These are phyloP conservation scores for Canavalia ensiformis DNA, from an alignment of 306 rosid species.

Conservation along the genomic window DNA sequence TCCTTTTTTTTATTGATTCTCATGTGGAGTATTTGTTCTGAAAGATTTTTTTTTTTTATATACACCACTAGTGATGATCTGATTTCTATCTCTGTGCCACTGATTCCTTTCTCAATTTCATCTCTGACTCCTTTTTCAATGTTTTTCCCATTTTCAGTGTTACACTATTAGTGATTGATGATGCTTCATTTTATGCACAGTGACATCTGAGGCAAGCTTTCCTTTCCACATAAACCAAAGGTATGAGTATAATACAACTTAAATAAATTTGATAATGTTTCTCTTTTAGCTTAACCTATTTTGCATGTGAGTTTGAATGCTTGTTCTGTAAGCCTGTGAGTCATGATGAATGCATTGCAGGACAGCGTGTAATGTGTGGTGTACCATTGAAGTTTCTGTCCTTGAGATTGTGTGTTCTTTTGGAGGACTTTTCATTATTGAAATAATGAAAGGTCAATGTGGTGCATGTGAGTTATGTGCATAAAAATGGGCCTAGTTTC, in stretches of 20 bases:
- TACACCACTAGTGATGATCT: neutral
- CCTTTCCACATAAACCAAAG: neutral
- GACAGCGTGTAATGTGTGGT: neutral
- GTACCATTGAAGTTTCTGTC: neutral
- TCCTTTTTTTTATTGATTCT: neutral
- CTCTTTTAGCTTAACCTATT: neutral
- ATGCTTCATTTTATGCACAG: conserved; percentile 27
- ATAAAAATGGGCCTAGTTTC: neutral
- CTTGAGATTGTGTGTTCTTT: neutral
- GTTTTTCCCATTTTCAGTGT: conserved; percentile 4
- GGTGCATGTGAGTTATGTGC: conserved; percentile 2
- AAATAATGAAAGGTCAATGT: conserved; percentile 1
- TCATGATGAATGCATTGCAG: neutral
- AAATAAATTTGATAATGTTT: neutral
- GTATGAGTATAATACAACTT: neutral
- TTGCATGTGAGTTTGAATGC: conserved; percentile 1
- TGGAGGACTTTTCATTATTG: neutral
- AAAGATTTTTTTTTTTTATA: neutral
- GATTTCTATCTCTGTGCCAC: neutral
- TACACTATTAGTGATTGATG: neutral
- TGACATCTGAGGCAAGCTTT: conserved; percentile 32
- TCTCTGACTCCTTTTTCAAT: neutral
- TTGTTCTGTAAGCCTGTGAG: neutral
- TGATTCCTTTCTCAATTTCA: neutral
- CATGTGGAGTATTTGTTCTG: neutral